Evolutionary conservation across 1,284 basidiomycete genomes (phyloP), one percentile per base, ranked within the genome.

Genomic region (Rhodotorula sp.): DNA sequence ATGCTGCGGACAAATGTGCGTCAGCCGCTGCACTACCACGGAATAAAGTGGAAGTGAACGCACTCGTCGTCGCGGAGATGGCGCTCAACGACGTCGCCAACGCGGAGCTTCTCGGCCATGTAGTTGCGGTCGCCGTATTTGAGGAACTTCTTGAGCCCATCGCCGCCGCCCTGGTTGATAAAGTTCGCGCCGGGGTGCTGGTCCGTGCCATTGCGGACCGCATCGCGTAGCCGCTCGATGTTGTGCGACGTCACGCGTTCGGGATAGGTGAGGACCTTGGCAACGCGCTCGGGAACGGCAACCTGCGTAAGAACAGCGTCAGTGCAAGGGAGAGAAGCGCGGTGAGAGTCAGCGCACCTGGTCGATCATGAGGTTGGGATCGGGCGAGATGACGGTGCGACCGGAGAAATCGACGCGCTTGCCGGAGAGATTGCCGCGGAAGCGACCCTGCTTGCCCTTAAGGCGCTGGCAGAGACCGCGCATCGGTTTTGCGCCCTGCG

Each of bases 341-440:
- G 15, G 25, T n/a, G 57, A 29, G 60, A 32, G 22, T 83, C 25
- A 13, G n/a, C 50, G 50, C 50, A 51, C 50, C 83, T 97, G 94
- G 81, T 99, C 96, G 80, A 99, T 98, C 64, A 93, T 90, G 73
- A 99, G 84, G 81, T 99, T 99, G 19, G 97, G 97, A 81, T 99
- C 97, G 0, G 97, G 97, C 4, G 94, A 96, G 80, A 99, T 99
- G 82, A 99, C 97, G 10, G 97, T 99, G 79, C 97, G 90, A 27
- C 90, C 97, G 1, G 95, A 98, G 81, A 99, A 99, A 82, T 99
- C 97, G 78, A 99, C 97, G 83, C 97, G 93, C 83, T 99, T 99
- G 73, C 97, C 97, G 0, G 95, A 98, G 29, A 99, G 85, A 81
- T 99, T 99, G 41, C 97, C 97, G 82, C 97, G 88, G 84, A 99